Evolutionary conservation across 805 yeast species (phyloP), one percentile per base, ranked within the genome.

Genomic region (Hermanozyma aechmeae): DNA sequence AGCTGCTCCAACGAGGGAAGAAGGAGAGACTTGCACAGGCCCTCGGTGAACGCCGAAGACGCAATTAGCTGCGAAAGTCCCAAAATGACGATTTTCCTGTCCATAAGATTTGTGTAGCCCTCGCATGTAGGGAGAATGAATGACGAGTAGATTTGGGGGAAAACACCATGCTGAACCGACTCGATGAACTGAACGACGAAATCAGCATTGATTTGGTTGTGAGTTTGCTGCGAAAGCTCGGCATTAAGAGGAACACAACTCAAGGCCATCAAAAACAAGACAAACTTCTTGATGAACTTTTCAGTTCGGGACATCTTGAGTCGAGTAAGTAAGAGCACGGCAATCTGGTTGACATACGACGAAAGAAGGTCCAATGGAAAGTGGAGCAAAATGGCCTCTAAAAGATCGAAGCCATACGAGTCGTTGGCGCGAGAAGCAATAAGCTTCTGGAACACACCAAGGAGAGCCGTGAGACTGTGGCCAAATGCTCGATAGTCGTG

Each of bases 371-470:
- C 49, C 24, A 73, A 42, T 5, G 83, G 76, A 25, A 85, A 56
- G 34, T 66, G 55, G 24, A 73, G 45, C 24, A 89, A 52, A 27
- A 92, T 76, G 3, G 68, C 59, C 48, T 82, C 87, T 25, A 92
- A 56, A 24, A 92, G 59, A 32, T 92, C 97, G 53, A 92, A 80
- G 2, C 96, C 97, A 44, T 74, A 69, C 22, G 58, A 57, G 45
- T 92, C 97, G 44, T 85, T 79, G 11, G 75, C 68, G 40, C 79
- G 81, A 0, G 96, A 84, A 1, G 96, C 76, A 29, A 92, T 74
- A 40, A 92, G 63, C 51, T 87, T 85, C 58, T 93, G 98, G 65
- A 84, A 93, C n/a, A 92, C 95, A 23, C 99, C 99, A 23, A 92
- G 61, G 17, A 92, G 71, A 3, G 96, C 95, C 20, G 81, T 71